phyloP scores from a whole-genome alignment of 2,329 filamentous ascomycete genomes.

The Lachnellula cervina region DNA sequence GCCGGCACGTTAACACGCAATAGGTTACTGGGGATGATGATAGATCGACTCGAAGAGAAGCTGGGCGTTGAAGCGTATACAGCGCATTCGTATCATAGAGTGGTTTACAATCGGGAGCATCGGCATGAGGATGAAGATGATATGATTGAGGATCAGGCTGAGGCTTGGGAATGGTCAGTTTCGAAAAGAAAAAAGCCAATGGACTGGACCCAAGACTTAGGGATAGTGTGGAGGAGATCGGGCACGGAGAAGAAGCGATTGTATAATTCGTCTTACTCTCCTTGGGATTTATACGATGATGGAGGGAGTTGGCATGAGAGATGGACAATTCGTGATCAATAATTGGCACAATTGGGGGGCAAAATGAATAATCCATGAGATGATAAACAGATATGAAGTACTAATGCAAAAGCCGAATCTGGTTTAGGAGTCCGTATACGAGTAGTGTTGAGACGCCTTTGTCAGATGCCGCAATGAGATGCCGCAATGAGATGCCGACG shows the following conservation, averaged over 20 bases:
- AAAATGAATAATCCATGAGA: too few species aligned
- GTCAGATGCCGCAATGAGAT: not conserved
- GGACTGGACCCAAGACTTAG: not conserved
- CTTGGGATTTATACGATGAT: not conserved
- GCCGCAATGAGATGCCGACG: too few species aligned
- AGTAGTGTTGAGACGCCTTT: too few species aligned
- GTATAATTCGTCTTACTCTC: not conserved
- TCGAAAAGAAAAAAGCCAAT: not conserved
- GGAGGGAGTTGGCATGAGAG: not conserved
- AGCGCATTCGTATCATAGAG: too few species aligned
- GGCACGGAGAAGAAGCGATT: not conserved
- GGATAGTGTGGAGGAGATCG: not conserved
- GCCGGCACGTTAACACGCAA: not conserved
- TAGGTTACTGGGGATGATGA: not conserved
- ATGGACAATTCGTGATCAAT: not conserved
- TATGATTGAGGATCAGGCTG: too few species aligned
- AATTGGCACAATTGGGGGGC: not conserved
- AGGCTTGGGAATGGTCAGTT: not conserved
- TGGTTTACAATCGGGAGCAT: not conserved
- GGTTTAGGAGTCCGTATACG: too few species aligned
- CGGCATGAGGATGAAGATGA: too few species aligned
- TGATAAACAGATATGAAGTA: not conserved
- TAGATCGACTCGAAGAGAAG: not conserved
- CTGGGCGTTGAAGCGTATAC: not conserved
- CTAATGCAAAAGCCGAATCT: not conserved